These are phyloP conservation scores for Alopecurus myosuroides DNA, from an alignment of 176 grass and related monocot genomes.

Conservation along the genomic window DNA sequence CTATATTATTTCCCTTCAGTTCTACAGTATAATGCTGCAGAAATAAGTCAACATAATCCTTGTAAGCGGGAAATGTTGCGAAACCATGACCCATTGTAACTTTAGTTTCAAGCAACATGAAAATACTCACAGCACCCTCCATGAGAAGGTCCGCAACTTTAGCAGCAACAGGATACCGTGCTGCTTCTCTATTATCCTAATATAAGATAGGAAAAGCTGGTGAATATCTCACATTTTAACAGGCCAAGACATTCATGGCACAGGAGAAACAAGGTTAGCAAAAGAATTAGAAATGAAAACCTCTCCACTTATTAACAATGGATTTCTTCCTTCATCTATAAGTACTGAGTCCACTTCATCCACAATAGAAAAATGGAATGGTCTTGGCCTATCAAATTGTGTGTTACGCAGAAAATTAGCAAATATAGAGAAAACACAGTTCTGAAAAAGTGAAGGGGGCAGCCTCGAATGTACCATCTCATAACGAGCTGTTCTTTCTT, in stretches of 20 bases:
- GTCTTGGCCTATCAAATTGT: conserved; percentile 66
- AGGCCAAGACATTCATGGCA: conserved; percentile 4
- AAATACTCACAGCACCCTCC: conserved; percentile 75
- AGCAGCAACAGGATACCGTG: conserved; percentile 81
- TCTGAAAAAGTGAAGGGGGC: not conserved
- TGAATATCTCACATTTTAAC: conserved; percentile 20
- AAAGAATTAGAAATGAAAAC: conserved; percentile 36
- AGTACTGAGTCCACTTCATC: conserved; percentile 98
- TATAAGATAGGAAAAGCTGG: conserved; percentile 2
- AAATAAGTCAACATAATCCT: conserved; percentile 23
- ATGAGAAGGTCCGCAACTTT: conserved; percentile 83
- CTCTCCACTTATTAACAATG: conserved; percentile 94
- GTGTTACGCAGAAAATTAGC: not conserved
- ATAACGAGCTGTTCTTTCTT: conserved; percentile 84
- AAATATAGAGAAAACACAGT: not conserved
- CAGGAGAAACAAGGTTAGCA: not conserved
- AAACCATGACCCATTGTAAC: not conserved
- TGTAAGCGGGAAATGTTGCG: conserved; percentile 14
- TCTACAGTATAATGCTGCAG: conserved; percentile 91
- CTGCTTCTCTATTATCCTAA: conserved; percentile 85
- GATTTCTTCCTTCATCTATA: conserved; percentile 97
- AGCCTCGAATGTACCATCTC: conserved; percentile 70
- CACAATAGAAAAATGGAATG: conserved; percentile 94
- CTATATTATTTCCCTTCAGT: conserved; percentile 82
- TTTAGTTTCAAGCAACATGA: conserved; percentile 12